A percentile compares a stretch with the other conserved stretches of the same genome.
Evolutionary conservation across 2,329 filamentous ascomycete species (phyloP).

Genomic region (Penicillium sp.): DNA sequence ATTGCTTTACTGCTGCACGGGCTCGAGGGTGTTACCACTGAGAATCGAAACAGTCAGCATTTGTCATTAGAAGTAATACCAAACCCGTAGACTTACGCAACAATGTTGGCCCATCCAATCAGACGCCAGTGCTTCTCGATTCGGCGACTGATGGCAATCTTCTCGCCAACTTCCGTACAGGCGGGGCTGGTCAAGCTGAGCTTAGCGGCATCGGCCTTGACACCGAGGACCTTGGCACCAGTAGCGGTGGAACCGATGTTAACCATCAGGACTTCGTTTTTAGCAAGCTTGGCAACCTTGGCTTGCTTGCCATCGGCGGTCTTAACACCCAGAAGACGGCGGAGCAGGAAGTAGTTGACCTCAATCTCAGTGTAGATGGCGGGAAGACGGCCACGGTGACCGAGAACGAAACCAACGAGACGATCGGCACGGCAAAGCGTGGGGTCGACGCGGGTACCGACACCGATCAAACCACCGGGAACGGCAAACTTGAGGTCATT

Average conservation of each 20-base stretch:
- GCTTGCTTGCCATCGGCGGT: conserved; percentile 98
- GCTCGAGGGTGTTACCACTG: conserved; percentile 49
- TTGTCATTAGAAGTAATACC: neutral
- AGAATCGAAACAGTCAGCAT: conserved; percentile 8
- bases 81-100: conserved; percentile 44
- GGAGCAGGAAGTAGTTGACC: conserved; percentile 98
- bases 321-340: conserved; percentile 91
- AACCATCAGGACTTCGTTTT: conserved; percentile 99
- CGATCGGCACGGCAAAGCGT: conserved; percentile 98
- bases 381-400: conserved; percentile 86
- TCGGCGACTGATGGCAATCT: conserved; percentile 92
- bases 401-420: conserved; percentile 95
- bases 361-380: conserved; percentile 98
- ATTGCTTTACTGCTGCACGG: conserved; percentile 38
- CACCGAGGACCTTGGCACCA: conserved; percentile 93
- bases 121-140: conserved; percentile 99
- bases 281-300: conserved; percentile 96
- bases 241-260: conserved; percentile 98
- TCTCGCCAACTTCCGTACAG: conserved; percentile 96
- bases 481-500: conserved; percentile 99
- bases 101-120: conserved; percentile 85
- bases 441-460: conserved; percentile 94
- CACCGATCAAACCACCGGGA: conserved; percentile 95
- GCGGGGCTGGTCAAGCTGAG: conserved; percentile 87
- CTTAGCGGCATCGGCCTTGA: conserved; percentile 97